Evolutionary conservation across 2,329 filamentous ascomycete species (phyloP).

Genomic region (Cryphonectria carpinicola): DNA sequence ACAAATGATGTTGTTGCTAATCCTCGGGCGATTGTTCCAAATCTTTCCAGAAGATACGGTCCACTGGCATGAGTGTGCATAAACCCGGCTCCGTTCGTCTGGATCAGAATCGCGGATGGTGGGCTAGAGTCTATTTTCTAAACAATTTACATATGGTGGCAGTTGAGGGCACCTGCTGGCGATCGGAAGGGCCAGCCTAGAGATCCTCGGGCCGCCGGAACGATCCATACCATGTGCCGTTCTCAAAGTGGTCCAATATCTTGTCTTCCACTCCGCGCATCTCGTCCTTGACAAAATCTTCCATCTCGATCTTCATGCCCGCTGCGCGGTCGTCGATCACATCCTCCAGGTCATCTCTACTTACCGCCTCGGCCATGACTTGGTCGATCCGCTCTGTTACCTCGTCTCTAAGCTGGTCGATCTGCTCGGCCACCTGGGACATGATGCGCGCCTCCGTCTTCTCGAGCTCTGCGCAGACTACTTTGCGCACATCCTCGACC

Average conservation of each 20-base stretch:
- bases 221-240: slow-evolving; percentile 9
- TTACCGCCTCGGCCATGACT: not conserved
- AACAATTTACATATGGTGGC: not conserved
- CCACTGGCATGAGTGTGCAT: not conserved
- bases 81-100: not conserved
- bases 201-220: slow-evolving; percentile 9
- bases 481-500: slow-evolving; percentile 6
- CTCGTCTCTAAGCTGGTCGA: slow-evolving; percentile 8
- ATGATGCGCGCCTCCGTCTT: slow-evolving; percentile 12
- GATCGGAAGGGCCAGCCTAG: not conserved
- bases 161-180: not conserved
- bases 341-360: slow-evolving; percentile 11
- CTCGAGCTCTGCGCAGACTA: slow-evolving; percentile 3
- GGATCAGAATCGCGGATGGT: too few relatives aligned
- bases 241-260: slow-evolving; percentile 15
- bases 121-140: not conserved
- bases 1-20: not conserved
- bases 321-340: slow-evolving; percentile 11
- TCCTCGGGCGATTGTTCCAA: not conserved
- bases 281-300: slow-evolving; percentile 15
- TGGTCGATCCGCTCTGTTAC: slow-evolving; percentile 13
- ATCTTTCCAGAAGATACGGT: not conserved
- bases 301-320: slow-evolving; percentile 19
- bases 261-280: slow-evolving; percentile 13
- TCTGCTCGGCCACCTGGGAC: not conserved